Percentiles rank a stretch among this genome's conserved stretches.
phyloP scores from a whole-genome alignment of 164 flowering plant genomes.

The Nymphaea colorata region DNA sequence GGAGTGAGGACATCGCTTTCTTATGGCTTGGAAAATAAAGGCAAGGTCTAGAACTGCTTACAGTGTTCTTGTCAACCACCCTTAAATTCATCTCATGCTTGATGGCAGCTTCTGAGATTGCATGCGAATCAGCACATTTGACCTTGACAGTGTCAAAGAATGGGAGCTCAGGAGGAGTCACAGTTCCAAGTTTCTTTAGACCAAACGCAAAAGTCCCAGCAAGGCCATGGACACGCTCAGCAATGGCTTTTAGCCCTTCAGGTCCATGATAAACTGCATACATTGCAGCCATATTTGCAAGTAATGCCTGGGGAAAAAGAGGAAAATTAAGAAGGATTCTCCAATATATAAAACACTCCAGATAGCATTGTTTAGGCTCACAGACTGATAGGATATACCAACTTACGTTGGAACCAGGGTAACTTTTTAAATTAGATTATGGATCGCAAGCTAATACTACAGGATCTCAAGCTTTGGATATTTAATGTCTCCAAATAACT shows the following conservation, averaged over 20 bases:
- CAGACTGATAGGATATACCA: too few species aligned
- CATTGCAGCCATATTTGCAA: slow-evolving; percentile 99
- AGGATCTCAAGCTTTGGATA: too few species aligned
- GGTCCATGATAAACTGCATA: slow-evolving; percentile 98
- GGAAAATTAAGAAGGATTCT: neutral
- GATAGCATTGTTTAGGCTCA: too few species aligned
- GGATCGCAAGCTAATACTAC: too few species aligned
- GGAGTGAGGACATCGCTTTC: too few species aligned
- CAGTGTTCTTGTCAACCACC: slow-evolving; percentile 65
- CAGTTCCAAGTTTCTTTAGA: slow-evolving; percentile 72
- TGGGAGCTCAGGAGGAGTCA: slow-evolving; percentile 68
- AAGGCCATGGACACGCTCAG: slow-evolving; percentile 76
- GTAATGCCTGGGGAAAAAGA: slow-evolving; percentile 48
- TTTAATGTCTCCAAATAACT: too few species aligned
- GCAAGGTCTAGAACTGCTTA: slow-evolving; percentile 18
- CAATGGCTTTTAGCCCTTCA: slow-evolving; percentile 78
- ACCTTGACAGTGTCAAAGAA: slow-evolving; percentile 97
- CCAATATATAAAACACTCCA: neutral
- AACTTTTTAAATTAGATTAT: too few species aligned
- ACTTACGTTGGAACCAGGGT: too few species aligned
- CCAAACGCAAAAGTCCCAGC: slow-evolving; percentile 80
- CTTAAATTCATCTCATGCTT: slow-evolving; percentile 70
- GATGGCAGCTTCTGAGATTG: slow-evolving; percentile 69
- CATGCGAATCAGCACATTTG: slow-evolving; percentile 62
- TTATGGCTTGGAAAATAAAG: neutral